phyloP scores from a whole-genome alignment of 768 basidiomycete species.

The Amanita pseudoporphyria region DNA sequence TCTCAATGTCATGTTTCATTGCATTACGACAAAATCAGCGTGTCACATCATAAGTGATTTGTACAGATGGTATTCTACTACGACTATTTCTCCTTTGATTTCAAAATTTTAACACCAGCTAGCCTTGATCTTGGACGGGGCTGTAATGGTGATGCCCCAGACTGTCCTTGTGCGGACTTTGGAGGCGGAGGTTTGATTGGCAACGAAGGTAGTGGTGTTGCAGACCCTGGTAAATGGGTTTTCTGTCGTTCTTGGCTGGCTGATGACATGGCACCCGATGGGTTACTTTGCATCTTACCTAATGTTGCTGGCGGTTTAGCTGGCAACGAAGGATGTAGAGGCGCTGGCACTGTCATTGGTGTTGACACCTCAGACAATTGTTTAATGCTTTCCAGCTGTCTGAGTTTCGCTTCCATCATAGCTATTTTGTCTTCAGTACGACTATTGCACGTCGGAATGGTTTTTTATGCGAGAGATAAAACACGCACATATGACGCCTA shows the following conservation, averaged over 20 bases:
- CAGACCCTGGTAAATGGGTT: constrained; percentile 11
- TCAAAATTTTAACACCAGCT: constrained; percentile 10
- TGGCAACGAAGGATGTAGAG: constrained; percentile 31
- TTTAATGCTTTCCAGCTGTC: constrained; percentile 52
- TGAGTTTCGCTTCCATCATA: constrained; percentile 90
- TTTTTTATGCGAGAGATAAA: not conserved
- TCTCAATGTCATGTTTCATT: not conserved
- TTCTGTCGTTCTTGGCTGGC: constrained; percentile 3
- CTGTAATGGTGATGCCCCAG: constrained; percentile 5
- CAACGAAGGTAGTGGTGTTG: constrained; percentile 16
- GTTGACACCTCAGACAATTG: constrained; percentile 14
- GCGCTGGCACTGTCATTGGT: constrained; percentile 9
- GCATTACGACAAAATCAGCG: not conserved
- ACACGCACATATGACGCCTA: constrained; percentile 42
- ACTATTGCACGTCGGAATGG: constrained; percentile 9
- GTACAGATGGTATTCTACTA: not conserved
- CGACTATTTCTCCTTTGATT: constrained; percentile 11
- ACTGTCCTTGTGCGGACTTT: not conserved
- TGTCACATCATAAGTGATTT: not conserved
- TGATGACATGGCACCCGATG: constrained; percentile 3
- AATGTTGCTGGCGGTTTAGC: constrained; percentile 29
- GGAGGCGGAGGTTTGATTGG: constrained; percentile 13
- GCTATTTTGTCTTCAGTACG: constrained; percentile 89
- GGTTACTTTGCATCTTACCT: constrained; percentile 7
- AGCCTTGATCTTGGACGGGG: constrained; percentile 10